phyloP scores from a whole-genome alignment of 73 alveolate genomes.

The Symbiodinium pilosum region DNA sequence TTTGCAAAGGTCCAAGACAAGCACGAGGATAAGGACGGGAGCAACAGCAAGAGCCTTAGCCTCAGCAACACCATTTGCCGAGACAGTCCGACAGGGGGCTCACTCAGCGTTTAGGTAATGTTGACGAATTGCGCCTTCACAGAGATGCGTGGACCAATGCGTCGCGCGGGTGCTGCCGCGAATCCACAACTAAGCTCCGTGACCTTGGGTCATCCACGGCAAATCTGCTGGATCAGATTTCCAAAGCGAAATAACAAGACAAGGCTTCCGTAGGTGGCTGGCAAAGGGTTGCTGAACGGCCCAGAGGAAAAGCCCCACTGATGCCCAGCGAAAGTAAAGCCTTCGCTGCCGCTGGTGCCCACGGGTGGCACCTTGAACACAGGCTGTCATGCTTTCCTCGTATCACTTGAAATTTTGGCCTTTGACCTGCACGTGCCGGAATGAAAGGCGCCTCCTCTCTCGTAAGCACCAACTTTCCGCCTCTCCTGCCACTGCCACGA shows the following conservation, averaged over 20 bases:
- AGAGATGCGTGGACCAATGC: not conserved
- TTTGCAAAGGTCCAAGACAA: too few species aligned
- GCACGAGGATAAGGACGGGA: too few species aligned
- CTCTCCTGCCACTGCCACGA: too few species aligned
- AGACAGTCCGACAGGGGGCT: too few species aligned
- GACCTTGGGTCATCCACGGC: not conserved
- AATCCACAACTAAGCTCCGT: not conserved
- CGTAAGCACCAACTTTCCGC: too few species aligned
- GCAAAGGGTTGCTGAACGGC: not conserved
- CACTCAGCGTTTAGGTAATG: too few species aligned
- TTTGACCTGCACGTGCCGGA: too few species aligned
- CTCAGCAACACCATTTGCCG: too few species aligned
- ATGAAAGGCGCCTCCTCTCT: too few species aligned
- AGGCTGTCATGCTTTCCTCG: too few species aligned
- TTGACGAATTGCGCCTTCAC: constrained; percentile 8
- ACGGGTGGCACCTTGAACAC: not conserved
- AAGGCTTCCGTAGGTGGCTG: not conserved
- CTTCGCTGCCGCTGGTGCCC: not conserved
- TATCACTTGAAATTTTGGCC: too few species aligned
- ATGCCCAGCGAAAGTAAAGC: not conserved
- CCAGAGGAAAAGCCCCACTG: not conserved
- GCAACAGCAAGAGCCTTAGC: too few species aligned
- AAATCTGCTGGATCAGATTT: not conserved
- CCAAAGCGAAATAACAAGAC: not conserved
- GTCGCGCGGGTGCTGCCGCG: not conserved